Conservation (phyloP, 2,329 filamentous ascomycete genomes). For the Hypoxylon sp. region DNA sequence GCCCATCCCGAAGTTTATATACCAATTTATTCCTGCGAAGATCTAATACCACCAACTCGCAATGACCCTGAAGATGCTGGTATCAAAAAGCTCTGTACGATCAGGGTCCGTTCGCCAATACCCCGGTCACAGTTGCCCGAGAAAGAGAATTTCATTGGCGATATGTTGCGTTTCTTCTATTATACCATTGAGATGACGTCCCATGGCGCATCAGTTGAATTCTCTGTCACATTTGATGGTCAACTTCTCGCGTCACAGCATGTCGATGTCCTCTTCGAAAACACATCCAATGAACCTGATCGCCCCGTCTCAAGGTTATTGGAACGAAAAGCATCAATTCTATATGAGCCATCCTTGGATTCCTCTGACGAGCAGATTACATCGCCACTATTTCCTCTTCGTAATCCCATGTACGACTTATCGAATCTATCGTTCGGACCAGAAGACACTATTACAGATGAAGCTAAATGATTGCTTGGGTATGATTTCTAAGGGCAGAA, state of each 20-base stretch:
- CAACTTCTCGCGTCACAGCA: constrained; percentile 2
- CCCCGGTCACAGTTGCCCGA: not conserved
- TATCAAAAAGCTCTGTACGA: constrained; percentile 4
- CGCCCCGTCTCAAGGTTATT: not conserved
- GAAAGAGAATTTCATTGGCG: not conserved
- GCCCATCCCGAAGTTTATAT: not conserved
- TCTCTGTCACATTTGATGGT: constrained; percentile 6
- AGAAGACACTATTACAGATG: not conserved
- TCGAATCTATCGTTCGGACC: not conserved
- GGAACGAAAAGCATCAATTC: not conserved
- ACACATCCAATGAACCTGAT: not conserved
- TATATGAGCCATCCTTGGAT: not conserved
- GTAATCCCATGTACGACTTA: not conserved
- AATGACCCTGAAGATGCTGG: not conserved
- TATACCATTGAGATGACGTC: constrained; percentile 6
- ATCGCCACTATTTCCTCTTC: not conserved
- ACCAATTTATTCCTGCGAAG: not conserved
- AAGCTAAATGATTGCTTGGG: not conserved
- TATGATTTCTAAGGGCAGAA: too few species aligned
- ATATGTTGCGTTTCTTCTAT: not conserved
- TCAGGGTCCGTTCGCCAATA: not conserved
- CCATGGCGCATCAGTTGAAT: constrained; percentile 8
- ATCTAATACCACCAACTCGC: not conserved
- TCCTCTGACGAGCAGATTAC: not conserved
- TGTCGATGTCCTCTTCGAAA: constrained; percentile 1